Evolutionary conservation across 2,329 filamentous ascomycete species (phyloP).

Genomic region (Zymoseptoria ardabiliae): DNA sequence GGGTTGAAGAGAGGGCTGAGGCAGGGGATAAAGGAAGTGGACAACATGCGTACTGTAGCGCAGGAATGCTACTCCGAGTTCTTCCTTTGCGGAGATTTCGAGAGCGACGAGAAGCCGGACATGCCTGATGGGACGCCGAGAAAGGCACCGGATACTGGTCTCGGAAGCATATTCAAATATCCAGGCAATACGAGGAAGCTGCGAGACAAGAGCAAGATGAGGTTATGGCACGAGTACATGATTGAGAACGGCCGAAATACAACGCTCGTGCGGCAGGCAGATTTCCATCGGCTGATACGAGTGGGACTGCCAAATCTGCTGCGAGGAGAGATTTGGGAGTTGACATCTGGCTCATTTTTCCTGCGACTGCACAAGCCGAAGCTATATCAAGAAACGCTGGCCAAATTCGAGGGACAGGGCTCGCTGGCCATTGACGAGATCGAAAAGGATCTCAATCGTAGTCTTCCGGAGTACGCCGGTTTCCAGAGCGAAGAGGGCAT

Average conservation of each 20-base stretch:
- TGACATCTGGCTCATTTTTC: constrained; percentile 86
- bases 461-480: constrained; percentile 91
- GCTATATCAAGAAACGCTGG: constrained; percentile 74
- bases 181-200: constrained; percentile 92
- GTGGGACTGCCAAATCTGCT: constrained; percentile 91
- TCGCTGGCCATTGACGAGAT: constrained; percentile 98
- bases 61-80: constrained; percentile 89
- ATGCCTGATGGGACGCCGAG: constrained; percentile 28
- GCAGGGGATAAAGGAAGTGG: constrained; percentile 79
- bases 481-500: constrained; percentile 97
- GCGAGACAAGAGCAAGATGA: constrained; percentile 92
- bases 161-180: constrained; percentile 89
- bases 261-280: constrained; percentile 87
- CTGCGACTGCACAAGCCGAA: constrained; percentile 78
- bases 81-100: constrained; percentile 33
- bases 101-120: constrained; percentile 41
- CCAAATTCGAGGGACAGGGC: constrained; percentile 74
- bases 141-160: constrained; percentile 74
- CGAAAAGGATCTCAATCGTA: constrained; percentile 94
- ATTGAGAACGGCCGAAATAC: constrained; percentile 85
- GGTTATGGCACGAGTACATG: constrained; percentile 93
- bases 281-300: constrained; percentile 93
- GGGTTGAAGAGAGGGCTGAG: constrained; percentile 84
- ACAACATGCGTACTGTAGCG: constrained; percentile 72
- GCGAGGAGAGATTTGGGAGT: constrained; percentile 90